Conservation (phyloP, 352 stramenopile genomes). For the Hyaloperonospora brassicae region DNA sequence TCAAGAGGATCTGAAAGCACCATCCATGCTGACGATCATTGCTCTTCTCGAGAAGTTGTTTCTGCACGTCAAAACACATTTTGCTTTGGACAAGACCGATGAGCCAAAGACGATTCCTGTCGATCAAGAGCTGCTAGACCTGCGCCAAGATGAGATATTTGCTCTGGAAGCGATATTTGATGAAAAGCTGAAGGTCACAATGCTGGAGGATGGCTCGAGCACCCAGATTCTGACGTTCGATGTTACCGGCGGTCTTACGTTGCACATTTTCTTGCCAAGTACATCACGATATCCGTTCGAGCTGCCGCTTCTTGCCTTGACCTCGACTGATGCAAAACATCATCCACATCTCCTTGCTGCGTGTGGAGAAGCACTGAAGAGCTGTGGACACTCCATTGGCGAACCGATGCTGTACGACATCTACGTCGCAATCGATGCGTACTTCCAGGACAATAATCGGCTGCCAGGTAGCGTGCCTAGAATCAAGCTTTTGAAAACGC, state of each 20-base stretch:
- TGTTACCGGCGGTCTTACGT: slow-evolving; percentile 33
- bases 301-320: slow-evolving; percentile 47
- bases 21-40: slow-evolving; percentile 32
- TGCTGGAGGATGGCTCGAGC: slow-evolving; percentile 15
- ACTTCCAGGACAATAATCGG: slow-evolving; percentile 31
- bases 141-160: slow-evolving; percentile 70
- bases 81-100: slow-evolving; percentile 21
- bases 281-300: slow-evolving; percentile 70
- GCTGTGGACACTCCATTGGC: slow-evolving; percentile 42
- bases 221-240: slow-evolving; percentile 39
- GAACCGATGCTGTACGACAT: slow-evolving; percentile 81
- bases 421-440: slow-evolving; percentile 53
- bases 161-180: slow-evolving; percentile 81
- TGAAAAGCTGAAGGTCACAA: slow-evolving; percentile 40
- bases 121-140: slow-evolving; percentile 33
- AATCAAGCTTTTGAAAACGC: slow-evolving; percentile 31
- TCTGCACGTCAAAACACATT: slow-evolving; percentile 36
- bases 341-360: slow-evolving; percentile 39
- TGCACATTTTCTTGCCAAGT: slow-evolving; percentile 49
- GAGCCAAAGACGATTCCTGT: slow-evolving; percentile 8
- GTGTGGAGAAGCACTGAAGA: slow-evolving; percentile 41
- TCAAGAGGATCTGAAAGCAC: slow-evolving; percentile 29
- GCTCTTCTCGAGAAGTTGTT: slow-evolving; percentile 35
- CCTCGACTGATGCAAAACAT: slow-evolving; percentile 29
- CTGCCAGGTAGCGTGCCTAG: slow-evolving; percentile 22